Base-by-base conservation (phyloP, 208 protist genomes). In the Wallacemonas sp. region DNA sequence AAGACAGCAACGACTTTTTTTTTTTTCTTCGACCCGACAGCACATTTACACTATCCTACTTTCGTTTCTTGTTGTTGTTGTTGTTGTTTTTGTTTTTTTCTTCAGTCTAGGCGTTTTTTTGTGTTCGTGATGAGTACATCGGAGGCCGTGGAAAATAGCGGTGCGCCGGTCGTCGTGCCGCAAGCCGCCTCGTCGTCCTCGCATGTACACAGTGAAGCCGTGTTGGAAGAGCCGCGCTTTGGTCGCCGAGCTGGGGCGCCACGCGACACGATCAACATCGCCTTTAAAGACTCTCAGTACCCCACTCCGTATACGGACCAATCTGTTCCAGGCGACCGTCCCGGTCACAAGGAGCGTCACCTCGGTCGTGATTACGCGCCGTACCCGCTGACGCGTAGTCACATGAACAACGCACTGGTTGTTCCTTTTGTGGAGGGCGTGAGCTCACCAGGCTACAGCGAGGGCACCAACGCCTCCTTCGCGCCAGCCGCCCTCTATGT, bases 201-300 rank as follows among this genome's bases (percentile, higher is more conserved):
- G 5, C 44, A 26, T 49, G 17, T 49, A 9, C 22, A 9, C 44
- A 9, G 12, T 19, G 5, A 19, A 9, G 14, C 36, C 36, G 14
- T 41, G 36, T 41, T n/a, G n/a, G 42, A 54, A 5, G 46, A 12
- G 28, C 36, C 63, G 0, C 36, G 12, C 21, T n/a, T 27, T 30
- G 12, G 28, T 2, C 17, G 22, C 26, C 41, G 34, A 38, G 27
- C 55, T 12, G 24, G 51, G 6, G 26, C 58, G 6, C 31, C 58
- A 14, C 63, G 75, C 12, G 81, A 94, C 12, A 68, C 66, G 45
- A 91, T 94, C 55, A 30, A 56, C 19, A 75, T 91, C 60, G 88
- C 85, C 22, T 94, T 94, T 67, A 79, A 75, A 3, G 5, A 75
- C 28, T 94, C 88, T 12, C 36, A 70, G 24, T 94, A 94, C 72